Evolutionary conservation across 139 green algal species (phyloP), one percentile per base, ranked within the genome.

Genomic region (Pedinophyceae sp.): DNA sequence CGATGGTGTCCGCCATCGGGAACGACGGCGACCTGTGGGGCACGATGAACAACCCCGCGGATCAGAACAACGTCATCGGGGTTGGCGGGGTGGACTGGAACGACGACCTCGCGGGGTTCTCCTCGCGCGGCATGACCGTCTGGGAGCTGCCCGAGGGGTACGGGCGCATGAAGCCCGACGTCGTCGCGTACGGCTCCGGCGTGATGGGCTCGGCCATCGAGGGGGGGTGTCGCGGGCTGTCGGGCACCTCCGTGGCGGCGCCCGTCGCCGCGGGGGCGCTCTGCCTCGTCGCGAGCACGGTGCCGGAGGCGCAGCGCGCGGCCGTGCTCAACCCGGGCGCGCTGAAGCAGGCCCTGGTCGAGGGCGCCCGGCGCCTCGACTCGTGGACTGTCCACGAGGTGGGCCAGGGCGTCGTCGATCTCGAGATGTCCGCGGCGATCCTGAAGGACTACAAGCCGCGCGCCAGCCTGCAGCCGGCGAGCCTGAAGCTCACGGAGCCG

Each of bases 331-430:
- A 98, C 77, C 92, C 92, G 0, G 92, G 83, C 1, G 81, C 67
- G 56, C 97, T 99, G 89, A 99, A 99, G 74, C 92, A 99, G 70
- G 86, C 84, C 18, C 73, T 99, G 51, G 73, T 98, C 49, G 86
- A 98, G 60, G 87, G 91, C 24, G 88, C 89, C 1, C 50, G 58
- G 20, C 54, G 59, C 30, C 71, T 97, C 45, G 50, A 7, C 34
- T 19, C 7, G 10, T 7, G 10, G 34, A 13, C 10, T 13, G 13
- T 43, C 34, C 34, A 43, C 34, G 73, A 50, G 60, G 51, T 7
- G 73, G 86, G 61, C 48, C 67, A 69, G 46, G 79, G 79, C 28
- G 73, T 77, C 52, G 61, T 93, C 39, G 72, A 85, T 61, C 65
- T 95, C 41, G 24, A 66, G 2, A 58, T 57, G 20, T 82, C 76